phyloP scores from a whole-genome alignment of 2,329 filamentous ascomycete species.

The Alternaria sp. region DNA sequence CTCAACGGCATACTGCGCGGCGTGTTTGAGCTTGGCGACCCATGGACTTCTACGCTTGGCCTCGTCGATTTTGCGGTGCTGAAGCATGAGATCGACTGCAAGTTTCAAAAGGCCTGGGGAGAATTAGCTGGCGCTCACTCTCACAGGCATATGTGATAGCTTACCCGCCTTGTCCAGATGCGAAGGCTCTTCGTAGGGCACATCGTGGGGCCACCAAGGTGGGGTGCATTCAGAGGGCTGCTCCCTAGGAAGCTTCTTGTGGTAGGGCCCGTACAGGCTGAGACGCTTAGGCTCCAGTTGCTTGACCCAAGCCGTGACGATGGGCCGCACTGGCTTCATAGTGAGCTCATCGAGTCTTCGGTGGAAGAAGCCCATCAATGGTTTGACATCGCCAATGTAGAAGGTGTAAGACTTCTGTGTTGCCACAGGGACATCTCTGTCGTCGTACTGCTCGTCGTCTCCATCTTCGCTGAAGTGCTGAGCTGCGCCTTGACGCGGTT shows the following conservation, averaged over 20 bases:
- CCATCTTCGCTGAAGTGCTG: constrained; percentile 5
- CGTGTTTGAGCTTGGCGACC: constrained; percentile 29
- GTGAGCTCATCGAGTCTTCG: constrained; percentile 39
- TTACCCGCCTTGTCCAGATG: constrained; percentile 39
- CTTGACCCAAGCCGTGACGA: constrained; percentile 43
- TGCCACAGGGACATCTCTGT: constrained; percentile 7
- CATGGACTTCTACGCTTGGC: constrained; percentile 32
- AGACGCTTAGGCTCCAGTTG: constrained; percentile 34
- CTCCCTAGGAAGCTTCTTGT: constrained; percentile 23
- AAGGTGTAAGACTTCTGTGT: constrained; percentile 23
- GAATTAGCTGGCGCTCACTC: constrained; percentile 4
- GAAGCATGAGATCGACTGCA: constrained; percentile 37
- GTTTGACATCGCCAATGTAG: constrained; percentile 33
- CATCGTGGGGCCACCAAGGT: constrained; percentile 39
- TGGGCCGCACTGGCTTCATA: constrained; percentile 39
- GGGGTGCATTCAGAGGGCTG: constrained; percentile 20
- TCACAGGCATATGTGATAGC: neutral
- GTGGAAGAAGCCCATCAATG: constrained; percentile 28
- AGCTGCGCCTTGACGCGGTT: neutral
- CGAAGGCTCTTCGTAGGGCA: constrained; percentile 42
- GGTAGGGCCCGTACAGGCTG: constrained; percentile 33
- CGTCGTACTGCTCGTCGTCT: neutral
- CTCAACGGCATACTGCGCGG: constrained; percentile 28
- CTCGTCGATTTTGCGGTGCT: constrained; percentile 34
- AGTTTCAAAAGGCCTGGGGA: constrained; percentile 31